Evolutionary conservation across 495 filamentous ascomycete genomes (phyloP).

Genomic region (Sabuloglossum arenarium): DNA sequence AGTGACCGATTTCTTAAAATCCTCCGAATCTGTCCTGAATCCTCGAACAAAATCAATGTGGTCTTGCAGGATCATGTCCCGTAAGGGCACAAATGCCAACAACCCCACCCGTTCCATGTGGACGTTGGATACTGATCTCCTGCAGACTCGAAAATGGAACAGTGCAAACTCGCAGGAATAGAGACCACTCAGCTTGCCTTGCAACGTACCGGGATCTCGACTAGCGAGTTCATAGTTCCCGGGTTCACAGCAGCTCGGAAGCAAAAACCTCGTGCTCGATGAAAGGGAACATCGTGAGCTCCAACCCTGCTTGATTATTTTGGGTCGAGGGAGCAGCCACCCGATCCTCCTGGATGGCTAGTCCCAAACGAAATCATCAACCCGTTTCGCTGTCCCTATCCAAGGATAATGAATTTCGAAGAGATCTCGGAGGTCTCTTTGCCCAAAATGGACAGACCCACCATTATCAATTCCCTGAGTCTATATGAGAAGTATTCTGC

Average conservation of each 20-base stretch:
- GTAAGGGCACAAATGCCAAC: too few relatives aligned
- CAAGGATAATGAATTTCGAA: too few relatives aligned
- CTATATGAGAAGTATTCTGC: too few relatives aligned
- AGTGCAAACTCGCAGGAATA: background rate
- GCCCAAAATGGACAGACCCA: too few relatives aligned
- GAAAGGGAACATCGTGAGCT: too few relatives aligned
- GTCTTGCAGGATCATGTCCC: background rate
- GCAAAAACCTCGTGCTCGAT: background rate
- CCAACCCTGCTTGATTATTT: background rate
- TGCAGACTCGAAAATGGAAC: background rate
- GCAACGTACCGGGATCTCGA: background rate
- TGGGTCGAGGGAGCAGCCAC: background rate
- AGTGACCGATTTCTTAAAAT: too few relatives aligned
- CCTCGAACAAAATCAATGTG: background rate
- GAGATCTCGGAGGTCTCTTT: too few relatives aligned
- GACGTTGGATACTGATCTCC: background rate
- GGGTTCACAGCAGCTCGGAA: background rate
- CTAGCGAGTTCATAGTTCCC: background rate
- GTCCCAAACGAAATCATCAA: too few relatives aligned
- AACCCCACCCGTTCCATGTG: too few relatives aligned
- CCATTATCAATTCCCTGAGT: too few relatives aligned
- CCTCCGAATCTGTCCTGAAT: background rate
- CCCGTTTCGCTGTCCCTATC: conserved; percentile 15
- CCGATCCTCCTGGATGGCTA: background rate
- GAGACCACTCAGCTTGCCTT: background rate